A percentile compares a stretch with the other conserved stretches of the same genome.
Evolutionary conservation across 768 basidiomycete species (phyloP).

Genomic region (Brasilioporus rufonigricans): DNA sequence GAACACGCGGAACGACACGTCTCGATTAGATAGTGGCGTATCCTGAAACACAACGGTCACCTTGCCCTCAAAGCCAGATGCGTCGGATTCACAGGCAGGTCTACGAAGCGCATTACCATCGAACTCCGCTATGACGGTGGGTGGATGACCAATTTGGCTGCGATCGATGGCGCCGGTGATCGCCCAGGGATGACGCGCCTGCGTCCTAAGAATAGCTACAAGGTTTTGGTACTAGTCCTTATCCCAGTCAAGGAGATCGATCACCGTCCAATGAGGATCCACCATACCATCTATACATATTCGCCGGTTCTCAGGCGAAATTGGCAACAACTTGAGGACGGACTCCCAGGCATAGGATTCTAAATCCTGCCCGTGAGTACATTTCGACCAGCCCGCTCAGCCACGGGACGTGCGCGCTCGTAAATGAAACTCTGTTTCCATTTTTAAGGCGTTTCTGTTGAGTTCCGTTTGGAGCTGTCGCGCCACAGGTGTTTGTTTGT

Average conservation of each 20-base stretch:
- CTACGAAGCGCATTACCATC: neutral
- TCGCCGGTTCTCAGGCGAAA: conserved; percentile 20
- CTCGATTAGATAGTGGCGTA: conserved; percentile 15
- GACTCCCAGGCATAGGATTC: conserved; percentile 23
- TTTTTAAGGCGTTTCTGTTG: conserved; percentile 3
- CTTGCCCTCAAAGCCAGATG: neutral
- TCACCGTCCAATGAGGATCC: conserved; percentile 6
- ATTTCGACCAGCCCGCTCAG: conserved; percentile 1
- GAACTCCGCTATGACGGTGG: conserved; percentile 7
- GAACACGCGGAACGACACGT: conserved; percentile 13
- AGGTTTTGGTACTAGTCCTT: neutral
- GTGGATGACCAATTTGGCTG: neutral
- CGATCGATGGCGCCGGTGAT: conserved; percentile 7
- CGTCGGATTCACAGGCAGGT: conserved; percentile 5
- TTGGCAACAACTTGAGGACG: conserved; percentile 6
- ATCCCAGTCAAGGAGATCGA: conserved; percentile 4
- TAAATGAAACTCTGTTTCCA: conserved; percentile 22
- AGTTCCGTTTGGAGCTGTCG: neutral
- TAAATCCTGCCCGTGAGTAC: conserved; percentile 18
- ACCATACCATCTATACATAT: neutral
- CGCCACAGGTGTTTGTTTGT: neutral
- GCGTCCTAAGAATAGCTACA: conserved; percentile 8
- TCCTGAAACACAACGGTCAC: conserved; percentile 5
- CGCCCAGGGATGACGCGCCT: conserved; percentile 4
- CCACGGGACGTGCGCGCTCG: conserved; percentile 1